Conservation (phyloP, 139 green algal genomes). For the Pycnococcus provasolii region DNA sequence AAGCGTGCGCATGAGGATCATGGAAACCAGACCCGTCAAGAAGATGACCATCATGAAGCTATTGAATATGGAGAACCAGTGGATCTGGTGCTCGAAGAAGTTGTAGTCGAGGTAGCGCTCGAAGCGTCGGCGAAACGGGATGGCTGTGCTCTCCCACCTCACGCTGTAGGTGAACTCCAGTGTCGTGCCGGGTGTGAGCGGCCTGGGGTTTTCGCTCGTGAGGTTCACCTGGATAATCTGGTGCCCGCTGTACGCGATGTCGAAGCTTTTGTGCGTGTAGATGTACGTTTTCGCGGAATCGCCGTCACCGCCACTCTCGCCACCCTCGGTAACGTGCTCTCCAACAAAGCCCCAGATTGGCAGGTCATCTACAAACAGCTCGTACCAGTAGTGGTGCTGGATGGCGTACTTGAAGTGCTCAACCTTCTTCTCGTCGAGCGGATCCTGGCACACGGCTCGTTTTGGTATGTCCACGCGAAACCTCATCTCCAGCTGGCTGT, state of each 20-base stretch:
- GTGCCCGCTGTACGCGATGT: constrained; percentile 86
- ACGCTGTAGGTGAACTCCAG: constrained; percentile 84
- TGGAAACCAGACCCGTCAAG: constrained; percentile 83
- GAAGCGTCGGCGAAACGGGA: constrained; percentile 71
- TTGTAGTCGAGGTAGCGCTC: constrained; percentile 93
- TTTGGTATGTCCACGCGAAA: constrained; percentile 66
- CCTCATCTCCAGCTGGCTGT: constrained; percentile 73
- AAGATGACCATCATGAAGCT: constrained; percentile 99
- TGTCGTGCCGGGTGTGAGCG: constrained; percentile 43
- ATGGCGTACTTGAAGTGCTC: constrained; percentile 65
- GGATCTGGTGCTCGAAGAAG: constrained; percentile 99
- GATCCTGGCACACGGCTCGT: constrained; percentile 55
- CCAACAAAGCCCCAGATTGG: constrained; percentile 68
- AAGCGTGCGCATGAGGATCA: constrained; percentile 93
- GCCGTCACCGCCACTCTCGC: constrained; percentile 23
- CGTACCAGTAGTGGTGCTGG: constrained; percentile 67
- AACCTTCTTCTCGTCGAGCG: constrained; percentile 45
- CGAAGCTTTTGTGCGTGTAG: constrained; percentile 86
- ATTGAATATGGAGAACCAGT: constrained; percentile 98
- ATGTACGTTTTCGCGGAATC: constrained; percentile 47
- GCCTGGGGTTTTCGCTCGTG: constrained; percentile 55
- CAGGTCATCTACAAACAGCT: constrained; percentile 89
- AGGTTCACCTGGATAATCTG: constrained; percentile 94
- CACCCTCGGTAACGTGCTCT: constrained; percentile 3
- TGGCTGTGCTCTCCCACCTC: constrained; percentile 58